Base-by-base conservation (phyloP, 768 basidiomycete genomes). In the Lactarius sanguifluus region DNA sequence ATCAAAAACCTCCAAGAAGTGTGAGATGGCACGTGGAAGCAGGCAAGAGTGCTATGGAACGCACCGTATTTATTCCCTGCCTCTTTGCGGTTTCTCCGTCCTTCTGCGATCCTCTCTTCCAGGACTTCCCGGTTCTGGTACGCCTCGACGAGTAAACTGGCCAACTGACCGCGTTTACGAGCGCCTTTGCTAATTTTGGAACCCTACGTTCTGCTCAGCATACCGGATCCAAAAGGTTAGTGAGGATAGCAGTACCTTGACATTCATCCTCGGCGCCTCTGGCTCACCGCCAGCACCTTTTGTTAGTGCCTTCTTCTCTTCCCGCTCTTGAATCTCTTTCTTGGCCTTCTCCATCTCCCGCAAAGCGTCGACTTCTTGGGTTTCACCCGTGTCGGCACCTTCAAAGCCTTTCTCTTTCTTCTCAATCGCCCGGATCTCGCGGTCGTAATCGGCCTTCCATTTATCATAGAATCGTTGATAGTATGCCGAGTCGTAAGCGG, bases 31-130 rank as follows among this genome's bases (percentile, higher is more conserved):
- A 52, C 15, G 40, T 12, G 25, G 12, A 50, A 43, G 12, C 41
- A 30, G 20, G 36, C 1, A 25, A 18, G 62, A 36, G 9, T 23
- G 54, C 5, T 64, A 50, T n/a, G 20, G 50, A 28, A 78, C 83
- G 66, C 71, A 89, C 93, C 93, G 71, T 95, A 94, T 82, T 94
- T 95, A 77, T 92, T 94, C 12, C 93, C 93, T 0, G 93, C 92
- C 73, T 93, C 91, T 75, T 94, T 94, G 68, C 92, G 82, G 72
- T 94, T 94, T 67, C 90, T 81, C 68, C 87, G 82, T 2, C 88
- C 92, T 75, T 92, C 86, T 0, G 93, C 92, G 70, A 94, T 92
- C 77, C 78, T 86, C 66, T 93, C 92, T 74, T 95, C 93, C 69
- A 95, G 72, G 0, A 84, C 86, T 61, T 92, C 92, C 38, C 92